Conservation (phyloP, 2,329 filamentous ascomycete species). For the Zarea fungicola region DNA sequence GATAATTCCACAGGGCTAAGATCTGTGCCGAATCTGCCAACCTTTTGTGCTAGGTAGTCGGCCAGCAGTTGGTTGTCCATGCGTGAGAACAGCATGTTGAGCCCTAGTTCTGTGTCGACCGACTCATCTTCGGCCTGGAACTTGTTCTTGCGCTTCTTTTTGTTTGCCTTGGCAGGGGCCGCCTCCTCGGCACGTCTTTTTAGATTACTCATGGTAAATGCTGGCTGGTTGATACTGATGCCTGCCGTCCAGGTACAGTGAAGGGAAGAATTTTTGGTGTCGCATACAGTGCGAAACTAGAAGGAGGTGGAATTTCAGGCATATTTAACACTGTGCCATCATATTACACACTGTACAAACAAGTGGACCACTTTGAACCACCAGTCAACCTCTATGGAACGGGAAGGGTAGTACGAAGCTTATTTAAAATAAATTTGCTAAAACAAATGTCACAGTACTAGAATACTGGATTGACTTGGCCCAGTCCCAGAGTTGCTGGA, state of each 20-base stretch:
- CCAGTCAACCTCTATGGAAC: too few relatives aligned
- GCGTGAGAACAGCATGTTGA: slow-evolving; percentile 74
- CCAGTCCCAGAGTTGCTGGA: too few relatives aligned
- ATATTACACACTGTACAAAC: not conserved
- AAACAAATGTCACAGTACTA: too few relatives aligned
- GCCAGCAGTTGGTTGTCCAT: slow-evolving; percentile 82
- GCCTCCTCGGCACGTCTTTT: slow-evolving; percentile 54
- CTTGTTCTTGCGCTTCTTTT: slow-evolving; percentile 53
- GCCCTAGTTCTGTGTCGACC: slow-evolving; percentile 62
- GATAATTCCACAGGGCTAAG: slow-evolving; percentile 79
- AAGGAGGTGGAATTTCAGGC: not conserved
- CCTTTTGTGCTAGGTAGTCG: slow-evolving; percentile 77
- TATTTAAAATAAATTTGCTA: too few relatives aligned
- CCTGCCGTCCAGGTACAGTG: not conserved
- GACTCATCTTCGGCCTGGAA: slow-evolving; percentile 49
- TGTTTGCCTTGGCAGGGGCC: slow-evolving; percentile 39
- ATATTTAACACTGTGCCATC: not conserved
- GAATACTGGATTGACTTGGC: too few relatives aligned
- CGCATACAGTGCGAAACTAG: slow-evolving; percentile 10
- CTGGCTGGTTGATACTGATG: not conserved
- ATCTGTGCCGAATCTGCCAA: slow-evolving; percentile 71
- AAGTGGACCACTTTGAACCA: not conserved
- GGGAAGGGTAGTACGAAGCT: too few relatives aligned
- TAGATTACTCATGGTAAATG: slow-evolving; percentile 32
- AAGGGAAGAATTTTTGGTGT: slow-evolving; percentile 7